Conservation (phyloP, 306 rosid genomes). For the Lathyrus oleraceus region DNA sequence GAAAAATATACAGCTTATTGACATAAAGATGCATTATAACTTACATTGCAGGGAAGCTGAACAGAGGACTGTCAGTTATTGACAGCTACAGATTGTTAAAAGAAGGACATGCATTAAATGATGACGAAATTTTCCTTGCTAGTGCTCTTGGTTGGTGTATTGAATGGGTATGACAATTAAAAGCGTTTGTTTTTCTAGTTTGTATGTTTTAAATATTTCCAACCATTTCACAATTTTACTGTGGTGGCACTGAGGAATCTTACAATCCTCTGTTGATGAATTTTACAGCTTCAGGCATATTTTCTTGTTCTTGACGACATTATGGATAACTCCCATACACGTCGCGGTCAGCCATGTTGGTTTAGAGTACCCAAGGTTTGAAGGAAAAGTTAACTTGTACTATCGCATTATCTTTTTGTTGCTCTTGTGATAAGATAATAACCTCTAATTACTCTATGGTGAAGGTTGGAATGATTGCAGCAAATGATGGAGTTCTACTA, state of each 20-base stretch:
- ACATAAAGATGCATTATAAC: constrained; percentile 19
- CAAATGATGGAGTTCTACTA: constrained; percentile 74
- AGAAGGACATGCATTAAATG: constrained; percentile 50
- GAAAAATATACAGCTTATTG: constrained; percentile 22
- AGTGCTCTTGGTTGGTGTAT: constrained; percentile 71
- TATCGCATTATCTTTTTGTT: background rate
- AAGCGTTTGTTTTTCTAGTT: constrained; percentile 1
- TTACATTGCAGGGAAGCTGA: constrained; percentile 57
- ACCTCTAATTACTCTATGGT: constrained; percentile 13
- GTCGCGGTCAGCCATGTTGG: constrained; percentile 68
- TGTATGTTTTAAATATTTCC: constrained; percentile 7
- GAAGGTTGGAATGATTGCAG: constrained; percentile 87
- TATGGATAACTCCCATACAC: constrained; percentile 63
- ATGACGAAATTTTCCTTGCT: constrained; percentile 57
- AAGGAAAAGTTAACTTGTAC: constrained; percentile 1
- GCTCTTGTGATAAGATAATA: constrained; percentile 20
- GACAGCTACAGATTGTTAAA: constrained; percentile 54
- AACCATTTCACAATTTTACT: constrained; percentile 3
- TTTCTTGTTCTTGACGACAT: constrained; percentile 66
- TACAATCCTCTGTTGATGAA: constrained; percentile 19
- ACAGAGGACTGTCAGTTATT: constrained; percentile 63
- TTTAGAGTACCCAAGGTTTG: constrained; percentile 62
- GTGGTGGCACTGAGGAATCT: constrained; percentile 7
- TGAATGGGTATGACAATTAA: constrained; percentile 52
- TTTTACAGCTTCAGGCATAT: constrained; percentile 65